Evolutionary conservation across 2,329 filamentous ascomycete genomes (phyloP), one percentile per base, ranked within the genome.

Genomic region (Fusarium virguliforme): DNA sequence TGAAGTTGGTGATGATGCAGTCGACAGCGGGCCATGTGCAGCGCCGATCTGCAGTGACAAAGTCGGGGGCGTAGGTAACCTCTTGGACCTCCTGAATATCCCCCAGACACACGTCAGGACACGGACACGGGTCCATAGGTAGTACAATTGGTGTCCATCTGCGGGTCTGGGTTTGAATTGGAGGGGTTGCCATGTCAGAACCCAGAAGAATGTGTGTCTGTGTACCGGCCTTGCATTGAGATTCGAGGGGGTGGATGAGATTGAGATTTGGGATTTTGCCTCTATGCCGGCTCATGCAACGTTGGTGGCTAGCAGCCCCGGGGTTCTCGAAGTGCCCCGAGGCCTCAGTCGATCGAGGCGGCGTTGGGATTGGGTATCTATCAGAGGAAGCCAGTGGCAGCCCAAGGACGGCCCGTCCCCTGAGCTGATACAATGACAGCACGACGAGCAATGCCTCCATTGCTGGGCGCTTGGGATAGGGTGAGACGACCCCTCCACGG

Each of bases 391-490:
- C 57, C 51, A 65, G 53, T 61, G 50, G 53, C 63, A 62, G 62
- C 68, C 61, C 64, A 70, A 74, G 32, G 60, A 30, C 40, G 59
- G 67, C 32, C 53, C 63, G 50, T 62, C 56, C 56, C 53, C 58
- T 38, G 60, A 55, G 50, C 60, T 55, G 53, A 62, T 59, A 57
- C 35, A 58, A 32, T 61, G 67, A 46, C 57, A 62, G 26, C 59
- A 35, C n/a, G 53, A 51, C 61, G 37, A 62, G 53, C 40, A 62
- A 61, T 55, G 60, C 30, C 55, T 65, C 30, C 8, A 30, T 50
- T 50, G 7, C 51, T 62, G 26, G 53, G 57, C 40, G 51, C 50
- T 54, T 58, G 43, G 9, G 53, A 57, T 48, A 48, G 38, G 50
- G 30, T 51, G 28, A 37, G 34, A 58, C 6, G 30, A 15, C 32